Evolutionary conservation across 495 filamentous ascomycete genomes (phyloP), one percentile per base, ranked within the genome.

Genomic region (Penicillium samsonianum): DNA sequence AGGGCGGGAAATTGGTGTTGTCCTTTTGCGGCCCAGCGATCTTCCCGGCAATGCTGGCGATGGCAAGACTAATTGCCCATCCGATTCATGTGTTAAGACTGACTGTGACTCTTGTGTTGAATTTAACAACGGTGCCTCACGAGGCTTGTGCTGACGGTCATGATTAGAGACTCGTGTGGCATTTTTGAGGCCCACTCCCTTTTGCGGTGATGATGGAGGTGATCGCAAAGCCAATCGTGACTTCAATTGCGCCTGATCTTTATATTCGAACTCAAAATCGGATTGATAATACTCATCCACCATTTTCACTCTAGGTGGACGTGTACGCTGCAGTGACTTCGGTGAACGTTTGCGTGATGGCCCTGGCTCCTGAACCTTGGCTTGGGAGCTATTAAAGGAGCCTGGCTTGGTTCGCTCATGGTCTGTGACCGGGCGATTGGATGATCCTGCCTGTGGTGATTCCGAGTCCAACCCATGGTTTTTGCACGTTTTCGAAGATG

Each of bases 251-350:
- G 33, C 16, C 6, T 17, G 35, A n/a, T n/a, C 6, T 7, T 38
- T 17, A n/a, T 17, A 38, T 3, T 38, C 7, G 2, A 38, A 38
- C 7, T 38, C 16, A 38, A n/a, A 17, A 2, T 38, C 35, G 7
- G 6, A 17, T 14, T 6, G 4, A 8, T 37, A 8, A 0, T 0
- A n/a, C n/a, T n/a, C n/a, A n/a, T n/a, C n/a, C n/a, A n/a, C 4
- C 7, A 5, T 3, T 2, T n/a, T n/a, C 14, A 16, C 33, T 8
- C n/a, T 16, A 16, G 14, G n/a, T n/a, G n/a, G n/a, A n/a, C n/a
- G 14, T 16, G 33, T 6, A 37, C 6, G 33, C 14, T 37, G 33
- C 14, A 37, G 6, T n/a, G 33, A 14, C 5, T 14, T 16, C 33
- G 5, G 10, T 11, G 28, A 30, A 30, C 9, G 5, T 37, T n/a